These are phyloP conservation scores for Arabidopsis suecica DNA, from an alignment of 345 rosid genomes.

Conservation along the genomic window DNA sequence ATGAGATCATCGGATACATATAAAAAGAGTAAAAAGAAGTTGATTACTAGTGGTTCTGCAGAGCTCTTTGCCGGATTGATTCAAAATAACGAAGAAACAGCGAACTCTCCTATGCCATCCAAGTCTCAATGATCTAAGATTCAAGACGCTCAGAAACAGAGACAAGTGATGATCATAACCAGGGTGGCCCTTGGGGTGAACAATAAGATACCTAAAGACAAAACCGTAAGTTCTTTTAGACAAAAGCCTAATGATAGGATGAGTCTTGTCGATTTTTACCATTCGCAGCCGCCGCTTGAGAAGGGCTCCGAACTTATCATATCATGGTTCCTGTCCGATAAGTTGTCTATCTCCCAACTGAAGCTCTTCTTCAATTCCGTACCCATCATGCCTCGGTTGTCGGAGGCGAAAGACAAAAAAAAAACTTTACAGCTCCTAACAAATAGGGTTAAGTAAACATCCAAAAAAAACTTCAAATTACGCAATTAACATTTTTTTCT, in stretches of 20 bases:
- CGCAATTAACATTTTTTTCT: too few relatives aligned
- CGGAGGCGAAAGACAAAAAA: too few relatives aligned
- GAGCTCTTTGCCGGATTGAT: slow-evolving; percentile 23
- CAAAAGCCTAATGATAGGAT: background rate
- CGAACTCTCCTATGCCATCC: slow-evolving; percentile 6
- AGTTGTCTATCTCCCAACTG: background rate
- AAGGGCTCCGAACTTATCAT: background rate
- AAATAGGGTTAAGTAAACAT: too few relatives aligned
- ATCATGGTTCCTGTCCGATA: background rate
- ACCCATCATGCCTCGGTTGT: background rate
- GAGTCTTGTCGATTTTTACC: background rate
- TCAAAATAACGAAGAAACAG: background rate
- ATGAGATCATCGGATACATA: background rate
- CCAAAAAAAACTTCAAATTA: too few relatives aligned
- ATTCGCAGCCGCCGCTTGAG: background rate
- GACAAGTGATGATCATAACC: too few relatives aligned
- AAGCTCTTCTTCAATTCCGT: background rate
- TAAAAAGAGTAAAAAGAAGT: background rate
- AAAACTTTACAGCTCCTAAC: too few relatives aligned
- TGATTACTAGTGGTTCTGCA: background rate
- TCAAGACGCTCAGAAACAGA: too few relatives aligned
- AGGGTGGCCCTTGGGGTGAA: too few relatives aligned
- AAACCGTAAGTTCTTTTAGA: too few relatives aligned
- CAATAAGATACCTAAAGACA: too few relatives aligned
- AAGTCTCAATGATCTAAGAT: background rate